These are phyloP conservation scores for Cinnamomum chago DNA, from an alignment of 164 flowering plant genomes.

Conservation along the genomic window DNA sequence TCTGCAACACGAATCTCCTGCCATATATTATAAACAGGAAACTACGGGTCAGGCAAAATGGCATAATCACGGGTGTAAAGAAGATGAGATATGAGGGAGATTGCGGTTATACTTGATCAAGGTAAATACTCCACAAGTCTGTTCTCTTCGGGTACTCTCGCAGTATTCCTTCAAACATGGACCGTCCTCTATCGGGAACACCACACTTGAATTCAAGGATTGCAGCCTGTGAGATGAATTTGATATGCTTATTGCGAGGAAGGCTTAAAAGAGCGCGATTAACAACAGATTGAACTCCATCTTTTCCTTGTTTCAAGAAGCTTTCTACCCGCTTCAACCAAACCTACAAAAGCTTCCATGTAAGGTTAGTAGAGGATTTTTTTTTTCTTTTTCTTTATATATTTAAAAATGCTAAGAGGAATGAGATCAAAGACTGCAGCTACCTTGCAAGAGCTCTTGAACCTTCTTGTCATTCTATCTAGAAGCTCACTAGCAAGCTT, in stretches of 20 bases:
- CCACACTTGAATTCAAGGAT: conserved; percentile 82
- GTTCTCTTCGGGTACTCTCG: conserved; percentile 85
- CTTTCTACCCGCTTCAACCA: conserved; percentile 66
- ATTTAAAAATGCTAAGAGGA: not conserved
- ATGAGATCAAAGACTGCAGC: not conserved
- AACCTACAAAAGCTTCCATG: conserved; percentile 36
- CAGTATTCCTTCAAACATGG: conserved; percentile 79
- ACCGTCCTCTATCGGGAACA: conserved; percentile 73
- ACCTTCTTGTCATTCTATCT: conserved; percentile 71
- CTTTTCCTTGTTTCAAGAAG: conserved; percentile 47
- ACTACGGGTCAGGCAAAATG: not conserved
- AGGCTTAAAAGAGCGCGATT: conserved; percentile 67
- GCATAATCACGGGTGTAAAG: not conserved
- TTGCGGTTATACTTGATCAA: conserved; percentile 62
- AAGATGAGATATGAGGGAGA: not conserved
- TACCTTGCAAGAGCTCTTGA: conserved; percentile 83
- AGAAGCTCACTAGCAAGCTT: conserved; percentile 69
- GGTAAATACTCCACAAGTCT: conserved; percentile 88
- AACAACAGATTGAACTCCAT: conserved; percentile 50
- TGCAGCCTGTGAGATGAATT: conserved; percentile 71
- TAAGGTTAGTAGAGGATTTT: not conserved
- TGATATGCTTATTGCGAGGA: conserved; percentile 69
- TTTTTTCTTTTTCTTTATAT: not conserved
- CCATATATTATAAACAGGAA: not conserved
- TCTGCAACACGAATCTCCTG: conserved; percentile 89